A percentile compares a stretch with the other conserved stretches of the same genome.
phyloP scores from a whole-genome alignment of 148 eudicot species.

The Cornus florida region DNA sequence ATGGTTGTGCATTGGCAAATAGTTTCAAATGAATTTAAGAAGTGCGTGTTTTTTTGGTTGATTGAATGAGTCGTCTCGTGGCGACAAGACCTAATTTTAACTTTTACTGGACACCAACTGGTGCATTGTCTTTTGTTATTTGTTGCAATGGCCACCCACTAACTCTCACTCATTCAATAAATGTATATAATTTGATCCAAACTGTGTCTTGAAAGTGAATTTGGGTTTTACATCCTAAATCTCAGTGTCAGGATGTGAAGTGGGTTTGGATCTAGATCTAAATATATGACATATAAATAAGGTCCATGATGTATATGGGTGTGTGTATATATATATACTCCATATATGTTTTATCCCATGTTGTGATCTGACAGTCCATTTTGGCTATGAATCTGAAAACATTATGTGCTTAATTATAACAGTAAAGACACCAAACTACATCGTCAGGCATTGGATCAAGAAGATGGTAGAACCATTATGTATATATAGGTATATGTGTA shows the following conservation, averaged over 20 bases:
- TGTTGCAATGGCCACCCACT: no score
- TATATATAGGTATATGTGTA: no score
- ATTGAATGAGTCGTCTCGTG: no score
- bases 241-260: conserved; percentile 4
- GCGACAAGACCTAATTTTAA: no score
- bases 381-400: neutral
- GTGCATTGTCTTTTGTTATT: no score
- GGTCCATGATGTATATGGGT: neutral
- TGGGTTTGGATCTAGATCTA: conserved; percentile 24
- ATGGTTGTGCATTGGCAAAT: no score
- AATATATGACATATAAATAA: neutral
- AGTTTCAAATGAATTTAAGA: no score
- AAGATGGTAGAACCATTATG: neutral
- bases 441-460: neutral
- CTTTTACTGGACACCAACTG: no score
- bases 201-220: neutral
- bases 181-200: neutral
- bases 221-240: neutral
- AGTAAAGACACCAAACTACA: neutral
- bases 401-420: no score
- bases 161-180: no score
- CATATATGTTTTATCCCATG: neutral
- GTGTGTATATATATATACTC: no score
- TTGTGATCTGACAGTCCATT: conserved; percentile 3
- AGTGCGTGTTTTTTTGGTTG: no score